Percentiles rank a stretch among this genome's conserved stretches.
Conservation (phyloP, 2,329 filamentous ascomycete species). For the Emmonsia crescens region DNA sequence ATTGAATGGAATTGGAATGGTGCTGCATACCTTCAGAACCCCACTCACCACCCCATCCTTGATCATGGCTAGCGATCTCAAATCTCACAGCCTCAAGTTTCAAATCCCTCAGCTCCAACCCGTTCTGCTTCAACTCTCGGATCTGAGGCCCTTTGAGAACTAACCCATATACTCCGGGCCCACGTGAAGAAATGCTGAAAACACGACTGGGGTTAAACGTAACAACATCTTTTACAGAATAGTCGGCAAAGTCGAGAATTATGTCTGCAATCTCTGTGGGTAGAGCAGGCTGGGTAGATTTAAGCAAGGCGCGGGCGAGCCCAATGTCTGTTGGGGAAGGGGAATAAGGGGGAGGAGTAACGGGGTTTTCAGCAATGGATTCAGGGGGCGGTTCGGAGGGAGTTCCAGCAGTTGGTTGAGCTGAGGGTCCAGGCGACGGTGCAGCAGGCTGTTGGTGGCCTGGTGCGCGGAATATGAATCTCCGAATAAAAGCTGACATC, state of each 20-base stretch:
- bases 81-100: background rate
- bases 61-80: conserved; percentile 3
- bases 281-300: background rate
- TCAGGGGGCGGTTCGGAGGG: background rate
- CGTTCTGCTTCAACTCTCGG: background rate
- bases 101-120: conserved; percentile 3
- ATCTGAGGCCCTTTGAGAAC: conserved; percentile 1
- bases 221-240: background rate
- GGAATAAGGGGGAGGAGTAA: background rate
- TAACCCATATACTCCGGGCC: background rate
- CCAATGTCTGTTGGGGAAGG: conserved; percentile 3
- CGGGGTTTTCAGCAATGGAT: too few relatives aligned
- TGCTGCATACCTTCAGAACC: background rate
- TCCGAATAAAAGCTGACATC: background rate
- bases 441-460: background rate
- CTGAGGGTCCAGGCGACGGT: background rate
- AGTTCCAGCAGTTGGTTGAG: background rate
- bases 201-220: background rate
- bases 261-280: conserved; percentile 5
- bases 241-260: conserved; percentile 1
- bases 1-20: background rate
- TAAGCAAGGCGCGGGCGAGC: background rate
- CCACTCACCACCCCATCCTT: conserved; percentile 1
- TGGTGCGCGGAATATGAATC: background rate
- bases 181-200: background rate